Evolutionary conservation across 768 basidiomycete genomes (phyloP).

Genomic region (Suillus bovinus): DNA sequence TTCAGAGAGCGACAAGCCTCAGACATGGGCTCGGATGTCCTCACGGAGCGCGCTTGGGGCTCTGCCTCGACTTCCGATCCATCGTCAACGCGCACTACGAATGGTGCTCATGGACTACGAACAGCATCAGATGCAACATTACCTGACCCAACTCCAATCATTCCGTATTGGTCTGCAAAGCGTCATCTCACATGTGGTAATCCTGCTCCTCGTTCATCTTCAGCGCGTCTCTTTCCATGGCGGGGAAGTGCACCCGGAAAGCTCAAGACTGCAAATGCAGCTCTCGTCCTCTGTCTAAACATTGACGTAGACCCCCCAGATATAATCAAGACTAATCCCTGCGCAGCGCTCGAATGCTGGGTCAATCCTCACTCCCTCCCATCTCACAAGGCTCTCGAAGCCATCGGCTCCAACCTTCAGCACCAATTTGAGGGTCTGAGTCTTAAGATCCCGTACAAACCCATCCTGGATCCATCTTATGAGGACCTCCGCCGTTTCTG

Average conservation of each 20-base stretch:
- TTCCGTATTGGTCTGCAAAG: conserved; percentile 86
- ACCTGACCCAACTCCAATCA: conserved; percentile 53
- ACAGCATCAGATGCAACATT: conserved; percentile 49
- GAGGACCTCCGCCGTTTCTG: conserved; percentile 93
- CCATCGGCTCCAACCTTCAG: conserved; percentile 89
- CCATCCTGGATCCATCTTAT: conserved; percentile 91
- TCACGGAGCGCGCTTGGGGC: conserved; percentile 52
- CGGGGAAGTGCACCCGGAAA: conserved; percentile 78
- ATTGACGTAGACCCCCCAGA: conserved; percentile 98
- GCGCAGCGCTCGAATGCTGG: conserved; percentile 95
- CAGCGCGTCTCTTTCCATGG: conserved; percentile 73
- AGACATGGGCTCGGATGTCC: conserved; percentile 49
- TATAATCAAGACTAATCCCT: conserved; percentile 95
- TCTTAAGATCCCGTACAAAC: conserved; percentile 92
- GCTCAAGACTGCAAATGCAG: conserved; percentile 89
- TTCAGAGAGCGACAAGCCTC: conserved; percentile 21
- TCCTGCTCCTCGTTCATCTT: conserved; percentile 67
- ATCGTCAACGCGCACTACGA: conserved; percentile 40
- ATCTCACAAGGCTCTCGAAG: conserved; percentile 89
- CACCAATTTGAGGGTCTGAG: conserved; percentile 96
- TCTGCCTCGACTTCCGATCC: conserved; percentile 52
- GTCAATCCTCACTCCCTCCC: conserved; percentile 94
- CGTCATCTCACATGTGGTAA: conserved; percentile 91
- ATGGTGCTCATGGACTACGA: conserved; percentile 34
- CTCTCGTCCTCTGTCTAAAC: conserved; percentile 89